A percentile compares a stretch with the other conserved stretches of the same genome.
phyloP scores from a whole-genome alignment of 768 basidiomycete genomes.

The Astraeus odoratus region DNA sequence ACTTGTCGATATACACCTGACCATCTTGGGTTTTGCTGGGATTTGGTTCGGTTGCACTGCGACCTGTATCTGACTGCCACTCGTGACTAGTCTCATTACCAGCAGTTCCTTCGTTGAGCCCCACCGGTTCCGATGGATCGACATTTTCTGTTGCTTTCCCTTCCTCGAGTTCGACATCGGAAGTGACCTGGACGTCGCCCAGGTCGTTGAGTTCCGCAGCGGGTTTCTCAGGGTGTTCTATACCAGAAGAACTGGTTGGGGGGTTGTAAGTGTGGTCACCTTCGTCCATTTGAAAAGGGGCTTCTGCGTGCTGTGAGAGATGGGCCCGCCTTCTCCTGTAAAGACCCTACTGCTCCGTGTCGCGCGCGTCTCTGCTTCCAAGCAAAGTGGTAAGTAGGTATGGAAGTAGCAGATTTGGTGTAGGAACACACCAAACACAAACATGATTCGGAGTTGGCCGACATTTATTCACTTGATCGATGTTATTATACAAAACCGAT shows the following conservation, averaged over 20 bases:
- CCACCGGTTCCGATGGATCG: background rate
- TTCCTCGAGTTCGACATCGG: constrained; percentile 3
- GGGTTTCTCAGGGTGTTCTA: constrained; percentile 5
- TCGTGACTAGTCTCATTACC: background rate
- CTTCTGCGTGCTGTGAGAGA: background rate
- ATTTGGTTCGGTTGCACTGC: background rate
- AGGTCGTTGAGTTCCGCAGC: constrained; percentile 7
- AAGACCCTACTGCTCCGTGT: no score
- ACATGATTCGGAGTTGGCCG: no score
- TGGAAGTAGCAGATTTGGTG: no score
- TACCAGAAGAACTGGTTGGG: constrained; percentile 2
- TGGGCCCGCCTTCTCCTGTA: background rate
- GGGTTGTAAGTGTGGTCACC: background rate
- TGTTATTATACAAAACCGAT: no score
- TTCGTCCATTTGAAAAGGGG: constrained; percentile 13
- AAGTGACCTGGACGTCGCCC: constrained; percentile 3
- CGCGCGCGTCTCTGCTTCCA: background rate
- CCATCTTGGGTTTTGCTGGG: background rate
- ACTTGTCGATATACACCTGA: background rate
- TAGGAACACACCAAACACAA: no score
- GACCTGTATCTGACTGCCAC: background rate
- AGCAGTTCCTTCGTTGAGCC: background rate
- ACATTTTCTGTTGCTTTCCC: background rate
- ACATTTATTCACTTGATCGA: no score
- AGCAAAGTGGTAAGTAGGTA: no score